Percentiles rank a stretch among this genome's conserved stretches.
Evolutionary conservation across 148 eudicot genomes (phyloP).

Genomic region (Heliamphora exappendiculata): DNA sequence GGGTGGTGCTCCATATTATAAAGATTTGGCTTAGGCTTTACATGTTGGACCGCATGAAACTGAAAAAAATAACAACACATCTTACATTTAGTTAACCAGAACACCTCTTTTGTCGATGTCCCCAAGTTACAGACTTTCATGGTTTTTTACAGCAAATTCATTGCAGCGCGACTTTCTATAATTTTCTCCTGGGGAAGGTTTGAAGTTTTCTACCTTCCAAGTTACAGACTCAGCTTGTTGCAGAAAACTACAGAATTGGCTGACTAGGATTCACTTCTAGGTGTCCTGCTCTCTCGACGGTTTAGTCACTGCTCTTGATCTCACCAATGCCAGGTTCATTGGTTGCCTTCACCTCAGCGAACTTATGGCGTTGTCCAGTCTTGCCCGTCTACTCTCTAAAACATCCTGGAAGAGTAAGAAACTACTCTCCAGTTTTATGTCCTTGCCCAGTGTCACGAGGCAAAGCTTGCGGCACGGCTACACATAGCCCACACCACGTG

Average conservation of each 20-base stretch:
- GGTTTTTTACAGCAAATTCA: too few relatives aligned
- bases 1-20: neutral
- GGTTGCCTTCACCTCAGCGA: conserved; percentile 28
- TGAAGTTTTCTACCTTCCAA: neutral
- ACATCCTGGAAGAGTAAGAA: too few relatives aligned
- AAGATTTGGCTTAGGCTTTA: neutral
- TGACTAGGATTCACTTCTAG: too few relatives aligned
- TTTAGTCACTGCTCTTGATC: conserved; percentile 19
- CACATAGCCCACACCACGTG: too few relatives aligned
- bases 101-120: neutral
- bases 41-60: neutral
- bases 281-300: conserved; percentile 23
- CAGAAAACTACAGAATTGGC: too few relatives aligned
- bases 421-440: too few relatives aligned
- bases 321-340: conserved; percentile 21
- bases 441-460: too few relatives aligned
- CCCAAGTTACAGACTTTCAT: too few relatives aligned
- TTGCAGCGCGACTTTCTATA: too few relatives aligned
- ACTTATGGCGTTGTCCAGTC: conserved; percentile 22
- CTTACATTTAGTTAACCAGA: neutral
- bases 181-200: too few relatives aligned
- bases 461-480: too few relatives aligned
- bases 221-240: too few relatives aligned
- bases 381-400: conserved; percentile 18
- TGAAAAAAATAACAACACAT: neutral